Percentiles rank a stretch among this genome's conserved stretches.
These are phyloP conservation scores for Malus sieversii DNA, from an alignment of 306 rosid species.

Conservation along the genomic window DNA sequence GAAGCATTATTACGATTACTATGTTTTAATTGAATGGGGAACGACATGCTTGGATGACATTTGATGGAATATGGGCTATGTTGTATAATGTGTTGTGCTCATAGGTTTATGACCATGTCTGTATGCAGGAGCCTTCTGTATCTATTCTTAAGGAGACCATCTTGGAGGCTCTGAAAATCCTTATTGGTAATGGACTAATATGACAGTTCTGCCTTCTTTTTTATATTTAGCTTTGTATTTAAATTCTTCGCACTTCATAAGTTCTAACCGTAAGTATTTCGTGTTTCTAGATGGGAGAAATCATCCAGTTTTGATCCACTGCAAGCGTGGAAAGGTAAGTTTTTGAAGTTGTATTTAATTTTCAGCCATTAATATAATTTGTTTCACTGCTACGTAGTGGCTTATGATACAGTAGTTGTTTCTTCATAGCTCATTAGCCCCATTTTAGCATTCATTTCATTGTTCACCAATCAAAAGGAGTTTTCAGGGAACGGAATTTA, in stretches of 20 bases:
- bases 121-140: constrained; percentile 52
- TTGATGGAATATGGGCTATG: background rate
- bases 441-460: background rate
- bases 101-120: background rate
- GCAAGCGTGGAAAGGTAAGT: constrained; percentile 60
- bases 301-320: constrained; percentile 60
- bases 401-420: background rate
- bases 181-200: constrained; percentile 44
- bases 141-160: constrained; percentile 50
- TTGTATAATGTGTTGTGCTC: background rate
- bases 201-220: background rate
- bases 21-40: background rate
- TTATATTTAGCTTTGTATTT: background rate
- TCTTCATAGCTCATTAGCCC: background rate
- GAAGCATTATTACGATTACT: background rate
- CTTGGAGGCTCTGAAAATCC: constrained; percentile 65
- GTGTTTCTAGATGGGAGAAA: constrained; percentile 46
- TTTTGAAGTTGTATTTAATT: background rate
- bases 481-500: background rate
- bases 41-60: background rate
- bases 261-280: background rate
- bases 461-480: background rate
- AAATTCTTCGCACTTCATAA: background rate
- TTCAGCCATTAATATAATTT: background rate
- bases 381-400: background rate